Conservation (phyloP, 345 rosid species). For the Citrus trifoliata region DNA sequence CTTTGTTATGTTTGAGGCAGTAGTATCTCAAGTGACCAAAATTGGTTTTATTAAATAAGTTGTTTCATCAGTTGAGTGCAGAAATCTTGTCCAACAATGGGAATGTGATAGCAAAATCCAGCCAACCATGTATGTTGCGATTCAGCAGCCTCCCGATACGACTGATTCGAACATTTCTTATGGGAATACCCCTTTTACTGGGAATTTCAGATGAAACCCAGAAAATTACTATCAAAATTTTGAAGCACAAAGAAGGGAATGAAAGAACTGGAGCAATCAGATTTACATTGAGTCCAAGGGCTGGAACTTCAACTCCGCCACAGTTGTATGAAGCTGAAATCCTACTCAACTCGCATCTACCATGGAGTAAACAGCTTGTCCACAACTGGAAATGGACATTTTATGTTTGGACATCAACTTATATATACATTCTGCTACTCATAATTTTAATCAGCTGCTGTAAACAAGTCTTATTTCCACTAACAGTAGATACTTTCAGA, state of each 20-base stretch:
- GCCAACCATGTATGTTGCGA: slow-evolving; percentile 70
- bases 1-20: not conserved
- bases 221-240: slow-evolving; percentile 38
- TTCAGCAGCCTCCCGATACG: slow-evolving; percentile 67
- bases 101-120: slow-evolving; percentile 47
- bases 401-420: slow-evolving; percentile 62
- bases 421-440: slow-evolving; percentile 38
- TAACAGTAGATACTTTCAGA: not conserved
- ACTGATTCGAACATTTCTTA: slow-evolving; percentile 45
- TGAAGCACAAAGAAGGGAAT: slow-evolving; percentile 53
- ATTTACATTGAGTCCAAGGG: slow-evolving; percentile 58
- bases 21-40: too few relatives aligned
- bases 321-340: slow-evolving; percentile 70
- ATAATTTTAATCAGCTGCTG: slow-evolving; percentile 34
- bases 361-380: slow-evolving; percentile 58
- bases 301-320: slow-evolving; percentile 51
- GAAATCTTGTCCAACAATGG: slow-evolving; percentile 52
- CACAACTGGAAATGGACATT: slow-evolving; percentile 81
- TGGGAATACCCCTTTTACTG: slow-evolving; percentile 53
- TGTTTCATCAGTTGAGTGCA: slow-evolving; percentile 49
- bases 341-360: slow-evolving; percentile 48
- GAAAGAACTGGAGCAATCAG: slow-evolving; percentile 55
- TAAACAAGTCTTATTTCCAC: slow-evolving; percentile 45
- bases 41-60: too few relatives aligned
- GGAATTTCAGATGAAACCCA: slow-evolving; percentile 71